Evolutionary conservation across 2,329 filamentous ascomycete genomes (phyloP).

Genomic region (Endocalyx cinctus): DNA sequence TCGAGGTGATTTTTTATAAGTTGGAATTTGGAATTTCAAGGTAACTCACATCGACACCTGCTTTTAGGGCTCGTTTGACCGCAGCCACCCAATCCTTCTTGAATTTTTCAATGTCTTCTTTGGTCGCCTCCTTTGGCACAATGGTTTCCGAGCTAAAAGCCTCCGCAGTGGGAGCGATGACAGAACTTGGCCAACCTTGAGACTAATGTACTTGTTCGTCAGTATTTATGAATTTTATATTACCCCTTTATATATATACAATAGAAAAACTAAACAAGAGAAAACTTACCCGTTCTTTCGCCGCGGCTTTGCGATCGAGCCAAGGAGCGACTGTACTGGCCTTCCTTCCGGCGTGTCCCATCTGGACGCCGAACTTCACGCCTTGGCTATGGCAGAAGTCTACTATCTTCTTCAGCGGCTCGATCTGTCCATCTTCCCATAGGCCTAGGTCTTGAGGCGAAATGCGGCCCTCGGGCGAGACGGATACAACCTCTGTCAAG

Average conservation of each 20-base stretch:
- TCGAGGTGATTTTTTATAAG: neutral
- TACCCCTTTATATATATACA: too few species aligned
- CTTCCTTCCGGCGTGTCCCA: conserved; percentile 27
- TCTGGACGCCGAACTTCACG: conserved; percentile 24
- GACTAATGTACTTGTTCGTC: conserved; percentile 9
- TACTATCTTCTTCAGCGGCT: conserved; percentile 22
- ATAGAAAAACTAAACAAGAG: too few species aligned
- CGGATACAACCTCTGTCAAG: conserved; percentile 27
- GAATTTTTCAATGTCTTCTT: conserved; percentile 45
- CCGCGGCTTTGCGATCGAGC: conserved; percentile 16
- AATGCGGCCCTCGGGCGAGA: conserved; percentile 28
- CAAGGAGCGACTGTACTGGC: conserved; percentile 20
- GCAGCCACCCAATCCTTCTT: conserved; percentile 46
- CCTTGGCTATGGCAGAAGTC: conserved; percentile 25
- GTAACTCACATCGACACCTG: conserved; percentile 26
- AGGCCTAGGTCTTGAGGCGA: conserved; percentile 25
- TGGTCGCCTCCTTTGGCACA: conserved; percentile 24
- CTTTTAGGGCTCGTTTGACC: conserved; percentile 27
- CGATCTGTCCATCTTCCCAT: conserved; percentile 28
- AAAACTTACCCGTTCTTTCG: conserved; percentile 10
- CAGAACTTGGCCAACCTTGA: conserved; percentile 24
- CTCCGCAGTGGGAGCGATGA: conserved; percentile 22
- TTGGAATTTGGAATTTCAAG: neutral
- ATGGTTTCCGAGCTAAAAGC: conserved; percentile 20
- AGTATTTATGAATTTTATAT: too few species aligned